Conservation (phyloP, 805 yeast species). For the Ogataea paraovalis region DNA sequence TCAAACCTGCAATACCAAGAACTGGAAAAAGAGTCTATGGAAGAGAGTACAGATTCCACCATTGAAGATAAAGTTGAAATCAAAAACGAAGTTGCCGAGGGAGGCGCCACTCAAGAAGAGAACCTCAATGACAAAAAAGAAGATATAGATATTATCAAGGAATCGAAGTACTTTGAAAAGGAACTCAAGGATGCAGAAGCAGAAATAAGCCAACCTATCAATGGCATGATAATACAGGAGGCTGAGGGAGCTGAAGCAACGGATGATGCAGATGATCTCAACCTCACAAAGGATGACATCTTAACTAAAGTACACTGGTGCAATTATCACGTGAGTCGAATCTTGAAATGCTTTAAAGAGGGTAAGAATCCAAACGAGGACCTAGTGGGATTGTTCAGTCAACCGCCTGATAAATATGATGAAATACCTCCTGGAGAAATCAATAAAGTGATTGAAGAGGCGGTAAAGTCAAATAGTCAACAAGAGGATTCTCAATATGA, state of each 20-base stretch:
- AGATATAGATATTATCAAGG: constrained; percentile 4
- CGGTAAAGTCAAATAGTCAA: constrained; percentile 7
- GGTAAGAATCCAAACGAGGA: constrained; percentile 26
- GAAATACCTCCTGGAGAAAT: constrained; percentile 19
- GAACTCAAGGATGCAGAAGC: constrained; percentile 8
- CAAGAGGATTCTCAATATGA: background rate
- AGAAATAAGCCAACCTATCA: constrained; percentile 3
- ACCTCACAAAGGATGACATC: constrained; percentile 9
- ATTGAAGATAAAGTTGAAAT: background rate
- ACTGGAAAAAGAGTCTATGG: background rate
- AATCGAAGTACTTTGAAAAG: constrained; percentile 4
- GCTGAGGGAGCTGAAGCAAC: background rate
- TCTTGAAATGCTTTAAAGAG: constrained; percentile 14
- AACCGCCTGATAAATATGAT: constrained; percentile 12
- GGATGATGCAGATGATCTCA: background rate
- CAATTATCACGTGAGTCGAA: constrained; percentile 19
- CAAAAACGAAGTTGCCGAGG: background rate
- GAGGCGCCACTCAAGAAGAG: background rate
- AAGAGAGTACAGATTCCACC: background rate
- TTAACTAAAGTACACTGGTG: constrained; percentile 19
- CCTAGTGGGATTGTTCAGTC: constrained; percentile 10
- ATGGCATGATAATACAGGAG: background rate
- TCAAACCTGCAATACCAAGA: constrained; percentile 2
- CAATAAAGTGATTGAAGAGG: constrained; percentile 15
- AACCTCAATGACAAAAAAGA: background rate